These are phyloP conservation scores for Boletus holoroseus DNA, from an alignment of 1,284 basidiomycete genomes.

Conservation along the genomic window DNA sequence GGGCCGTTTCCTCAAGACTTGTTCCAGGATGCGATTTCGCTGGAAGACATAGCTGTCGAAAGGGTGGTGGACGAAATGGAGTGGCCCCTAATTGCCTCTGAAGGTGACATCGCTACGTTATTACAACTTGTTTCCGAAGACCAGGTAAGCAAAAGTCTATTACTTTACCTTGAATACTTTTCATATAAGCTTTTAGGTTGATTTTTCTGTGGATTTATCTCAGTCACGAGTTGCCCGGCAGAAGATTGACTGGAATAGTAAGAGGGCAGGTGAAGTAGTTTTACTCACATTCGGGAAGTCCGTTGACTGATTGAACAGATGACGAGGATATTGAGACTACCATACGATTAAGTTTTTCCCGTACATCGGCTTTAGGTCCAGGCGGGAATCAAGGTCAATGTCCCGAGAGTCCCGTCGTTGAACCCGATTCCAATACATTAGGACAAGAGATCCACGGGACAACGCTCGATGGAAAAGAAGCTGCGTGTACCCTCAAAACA, in stretches of 20 bases:
- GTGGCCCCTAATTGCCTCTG: slow-evolving; percentile 66
- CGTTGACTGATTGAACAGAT: slow-evolving; percentile 41
- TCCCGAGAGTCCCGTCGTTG: slow-evolving; percentile 15
- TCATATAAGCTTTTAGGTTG: slow-evolving; percentile 41
- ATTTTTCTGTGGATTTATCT: slow-evolving; percentile 63
- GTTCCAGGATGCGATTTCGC: slow-evolving; percentile 60
- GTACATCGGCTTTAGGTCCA: slow-evolving; percentile 9
- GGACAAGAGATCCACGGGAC: slow-evolving; percentile 40
- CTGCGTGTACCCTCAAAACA: slow-evolving; percentile 45
- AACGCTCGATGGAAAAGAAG: slow-evolving; percentile 39
- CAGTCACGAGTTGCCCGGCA: slow-evolving; percentile 48
- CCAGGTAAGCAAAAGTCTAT: slow-evolving; percentile 40
- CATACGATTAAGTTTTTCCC: slow-evolving; percentile 47
- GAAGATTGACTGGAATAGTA: slow-evolving; percentile 73
- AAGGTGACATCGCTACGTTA: slow-evolving; percentile 70
- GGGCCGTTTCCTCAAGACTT: slow-evolving; percentile 58
- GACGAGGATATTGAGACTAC: slow-evolving; percentile 73
- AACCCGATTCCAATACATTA: slow-evolving; percentile 4
- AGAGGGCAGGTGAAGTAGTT: slow-evolving; percentile 62
- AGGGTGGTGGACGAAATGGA: slow-evolving; percentile 52
- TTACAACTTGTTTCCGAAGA: slow-evolving; percentile 67
- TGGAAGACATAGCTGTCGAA: slow-evolving; percentile 52
- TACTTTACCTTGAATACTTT: neutral
- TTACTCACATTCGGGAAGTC: neutral
- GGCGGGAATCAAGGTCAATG: slow-evolving; percentile 16